Base-by-base conservation (phyloP, 345 rosid species). In the Acer campestre region DNA sequence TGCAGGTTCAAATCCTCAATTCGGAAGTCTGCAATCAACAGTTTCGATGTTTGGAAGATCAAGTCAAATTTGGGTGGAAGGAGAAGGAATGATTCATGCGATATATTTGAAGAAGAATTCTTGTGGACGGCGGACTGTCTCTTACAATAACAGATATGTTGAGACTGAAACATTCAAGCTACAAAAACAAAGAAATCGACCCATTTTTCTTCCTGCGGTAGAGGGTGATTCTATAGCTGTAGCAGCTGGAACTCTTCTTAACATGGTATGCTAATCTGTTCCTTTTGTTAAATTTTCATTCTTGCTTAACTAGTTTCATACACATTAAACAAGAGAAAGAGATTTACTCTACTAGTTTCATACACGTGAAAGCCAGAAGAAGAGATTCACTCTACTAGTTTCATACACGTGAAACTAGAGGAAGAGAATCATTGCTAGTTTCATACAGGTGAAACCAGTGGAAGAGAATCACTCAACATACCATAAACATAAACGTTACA, bases 41-140 rank as follows among this genome's bases (percentile, higher is more conserved):
- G 67, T 10, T 3, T 89, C 92, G 0, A 9, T 84, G 49, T 88
- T 88, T n/a, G 94, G 92, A 16, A 78, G 58, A 29, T 83, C 92
- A n/a, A 87, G 74, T 67, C 79, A 82, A 25, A 64, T 78, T 2
- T 87, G 89, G 94, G 66, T 88, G 0, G 91, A 87, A 83, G 92
- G 92, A 65, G 92, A 90, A 83, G 92, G 92, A 68, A 88, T 90
- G 90, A 76, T 87, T 62, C 92, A 88, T 75, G 90, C 80, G 48
- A 29, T 90, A 44, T 84, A 88, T 76, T 86, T 87, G 14, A 42
- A 68, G 23, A 86, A 86, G 49, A 56, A 58, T 38, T 59, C 49
- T 17, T 58, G 75, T 27, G 86, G 84, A 40, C 67, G 29, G 2
- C 86, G 91, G 92, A 80, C 40, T 42, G 71, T 90, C 6, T 22